Evolutionary conservation across 768 basidiomycete genomes (phyloP).

Genomic region (Cystoderma amianthinum): DNA sequence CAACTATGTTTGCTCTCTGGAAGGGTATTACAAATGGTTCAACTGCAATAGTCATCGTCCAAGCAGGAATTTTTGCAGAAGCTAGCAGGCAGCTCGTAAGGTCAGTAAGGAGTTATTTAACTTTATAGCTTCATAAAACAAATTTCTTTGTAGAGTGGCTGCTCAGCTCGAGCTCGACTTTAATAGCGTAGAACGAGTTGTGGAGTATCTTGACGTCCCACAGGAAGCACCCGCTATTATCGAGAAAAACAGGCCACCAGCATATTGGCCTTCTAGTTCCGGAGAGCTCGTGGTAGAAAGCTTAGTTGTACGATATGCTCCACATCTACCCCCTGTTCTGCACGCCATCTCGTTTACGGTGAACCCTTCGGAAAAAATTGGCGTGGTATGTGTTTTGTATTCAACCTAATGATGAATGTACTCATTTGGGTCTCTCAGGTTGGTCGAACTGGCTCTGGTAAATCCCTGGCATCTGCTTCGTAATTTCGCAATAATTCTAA

Average conservation of each 20-base stretch:
- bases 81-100: conserved; percentile 60
- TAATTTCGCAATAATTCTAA: not conserved
- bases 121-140: not conserved
- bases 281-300: conserved; percentile 54
- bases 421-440: conserved; percentile 32
- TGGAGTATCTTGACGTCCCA: conserved; percentile 60
- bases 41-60: conserved; percentile 65
- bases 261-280: conserved; percentile 61
- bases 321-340: conserved; percentile 54
- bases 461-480: not conserved
- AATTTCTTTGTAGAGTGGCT: conserved; percentile 35
- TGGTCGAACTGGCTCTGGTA: conserved; percentile 63
- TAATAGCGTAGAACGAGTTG: conserved; percentile 68
- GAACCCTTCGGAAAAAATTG: conserved; percentile 59
- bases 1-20: conserved; percentile 63
- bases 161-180: conserved; percentile 71
- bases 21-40: conserved; percentile 49
- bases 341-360: conserved; percentile 52
- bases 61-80: conserved; percentile 64
- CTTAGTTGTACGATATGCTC: conserved; percentile 56
- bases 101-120: conserved; percentile 17
- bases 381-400: conserved; percentile 39
- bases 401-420: conserved; percentile 1
- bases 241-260: conserved; percentile 52
- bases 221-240: conserved; percentile 64